phyloP scores from a whole-genome alignment of 768 basidiomycete species.

The Tricholomella constricta region DNA sequence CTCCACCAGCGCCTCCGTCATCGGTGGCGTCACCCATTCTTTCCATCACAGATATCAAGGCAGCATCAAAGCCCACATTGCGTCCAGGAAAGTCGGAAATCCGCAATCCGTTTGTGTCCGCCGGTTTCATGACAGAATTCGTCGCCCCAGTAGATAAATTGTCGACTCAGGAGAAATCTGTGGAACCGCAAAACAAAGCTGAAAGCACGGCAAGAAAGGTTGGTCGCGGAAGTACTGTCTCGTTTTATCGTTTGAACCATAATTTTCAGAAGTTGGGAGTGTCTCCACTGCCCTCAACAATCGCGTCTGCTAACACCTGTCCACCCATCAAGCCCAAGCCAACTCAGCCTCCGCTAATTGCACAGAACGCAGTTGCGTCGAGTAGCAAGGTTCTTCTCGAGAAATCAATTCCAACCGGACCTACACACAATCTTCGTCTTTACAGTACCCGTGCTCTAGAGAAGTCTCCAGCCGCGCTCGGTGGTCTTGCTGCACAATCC shows the following conservation, averaged over 20 bases:
- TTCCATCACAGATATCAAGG: conserved; percentile 6
- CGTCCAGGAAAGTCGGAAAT: conserved; percentile 18
- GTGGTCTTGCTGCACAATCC: not conserved
- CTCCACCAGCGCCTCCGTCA: not conserved
- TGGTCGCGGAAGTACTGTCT: not conserved
- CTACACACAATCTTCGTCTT: conserved; percentile 3
- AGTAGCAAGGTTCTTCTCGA: conserved; percentile 35
- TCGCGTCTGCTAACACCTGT: not conserved
- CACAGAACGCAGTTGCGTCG: conserved; percentile 36
- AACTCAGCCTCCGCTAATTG: not conserved
- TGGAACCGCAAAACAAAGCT: not conserved
- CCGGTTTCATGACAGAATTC: conserved; percentile 51
- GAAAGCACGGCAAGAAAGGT: not conserved
- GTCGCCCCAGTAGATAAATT: conserved; percentile 20
- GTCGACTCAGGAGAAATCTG: not conserved
- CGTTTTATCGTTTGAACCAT: not conserved
- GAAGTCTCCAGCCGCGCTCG: conserved; percentile 17
- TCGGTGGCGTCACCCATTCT: too few relatives aligned
- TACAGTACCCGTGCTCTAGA: conserved; percentile 23
- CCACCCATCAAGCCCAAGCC: not conserved
- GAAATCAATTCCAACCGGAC: conserved; percentile 7
- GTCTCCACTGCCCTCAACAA: not conserved
- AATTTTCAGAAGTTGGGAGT: not conserved
- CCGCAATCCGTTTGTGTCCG: conserved; percentile 51
- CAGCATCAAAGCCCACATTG: not conserved